These are phyloP conservation scores for Kondoa subrosea DNA, from an alignment of 768 basidiomycete species.

Conservation along the genomic window DNA sequence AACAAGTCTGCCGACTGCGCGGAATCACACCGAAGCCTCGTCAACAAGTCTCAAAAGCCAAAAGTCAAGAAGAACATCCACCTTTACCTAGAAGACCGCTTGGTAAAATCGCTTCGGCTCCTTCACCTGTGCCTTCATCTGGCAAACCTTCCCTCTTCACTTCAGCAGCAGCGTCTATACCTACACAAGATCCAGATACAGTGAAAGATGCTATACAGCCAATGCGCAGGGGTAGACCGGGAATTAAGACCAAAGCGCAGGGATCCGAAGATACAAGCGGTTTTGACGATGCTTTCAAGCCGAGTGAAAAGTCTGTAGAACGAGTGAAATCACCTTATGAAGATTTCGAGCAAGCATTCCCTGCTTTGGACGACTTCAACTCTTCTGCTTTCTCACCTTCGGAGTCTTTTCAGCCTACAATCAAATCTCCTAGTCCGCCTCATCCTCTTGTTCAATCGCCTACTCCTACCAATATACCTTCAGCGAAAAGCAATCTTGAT, in stretches of 20 bases:
- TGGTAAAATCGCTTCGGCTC: conserved; percentile 23
- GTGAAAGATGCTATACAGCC: conserved; percentile 1
- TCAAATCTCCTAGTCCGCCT: neutral
- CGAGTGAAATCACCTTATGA: too few species aligned
- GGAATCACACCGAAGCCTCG: conserved; percentile 5
- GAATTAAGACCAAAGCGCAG: neutral
- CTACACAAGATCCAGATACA: neutral
- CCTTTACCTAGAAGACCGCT: neutral
- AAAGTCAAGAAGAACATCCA: neutral
- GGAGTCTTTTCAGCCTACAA: neutral
- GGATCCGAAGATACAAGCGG: neutral
- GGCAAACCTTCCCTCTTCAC: neutral
- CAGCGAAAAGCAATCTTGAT: conserved; percentile 10
- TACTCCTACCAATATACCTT: neutral
- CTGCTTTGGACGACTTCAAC: neutral
- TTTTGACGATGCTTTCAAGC: neutral
- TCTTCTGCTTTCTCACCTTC: neutral
- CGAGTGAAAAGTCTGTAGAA: neutral
- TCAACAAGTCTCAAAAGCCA: conserved; percentile 2
- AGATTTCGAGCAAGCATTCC: neutral
- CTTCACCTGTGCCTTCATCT: neutral
- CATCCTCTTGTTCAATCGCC: neutral
- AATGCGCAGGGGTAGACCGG: conserved; percentile 3
- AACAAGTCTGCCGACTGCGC: conserved; percentile 64
- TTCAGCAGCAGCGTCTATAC: neutral